phyloP scores from a whole-genome alignment of 805 yeast species.

The Wickerhamiella spandovensis region DNA sequence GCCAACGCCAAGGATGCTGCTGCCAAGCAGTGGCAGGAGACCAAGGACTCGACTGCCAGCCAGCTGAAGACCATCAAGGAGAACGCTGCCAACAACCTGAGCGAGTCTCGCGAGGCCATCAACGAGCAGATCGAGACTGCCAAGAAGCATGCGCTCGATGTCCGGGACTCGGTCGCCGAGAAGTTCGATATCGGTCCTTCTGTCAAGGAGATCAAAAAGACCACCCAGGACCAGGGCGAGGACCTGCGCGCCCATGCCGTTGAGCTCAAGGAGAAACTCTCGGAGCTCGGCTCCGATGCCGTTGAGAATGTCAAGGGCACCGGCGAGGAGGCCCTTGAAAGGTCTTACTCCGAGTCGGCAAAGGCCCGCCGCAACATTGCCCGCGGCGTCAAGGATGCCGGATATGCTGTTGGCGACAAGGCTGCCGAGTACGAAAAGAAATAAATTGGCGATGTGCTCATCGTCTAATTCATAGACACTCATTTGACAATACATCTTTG shows the following conservation, averaged over 20 bases:
- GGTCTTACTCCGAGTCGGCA: background rate
- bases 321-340: background rate
- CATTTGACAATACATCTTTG: background rate
- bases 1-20: conserved; percentile 3
- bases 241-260: background rate
- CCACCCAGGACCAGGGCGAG: background rate
- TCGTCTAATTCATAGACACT: background rate
- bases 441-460: background rate
- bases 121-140: background rate
- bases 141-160: background rate
- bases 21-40: background rate
- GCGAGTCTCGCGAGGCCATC: background rate
- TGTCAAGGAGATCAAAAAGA: background rate
- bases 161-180: background rate
- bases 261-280: background rate
- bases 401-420: background rate
- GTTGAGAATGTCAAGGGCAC: background rate
- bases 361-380: background rate
- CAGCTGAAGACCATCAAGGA: background rate
- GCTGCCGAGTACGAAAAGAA: background rate
- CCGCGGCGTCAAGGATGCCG: background rate
- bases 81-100: background rate
- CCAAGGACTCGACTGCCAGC: background rate
- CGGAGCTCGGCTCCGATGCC: background rate
- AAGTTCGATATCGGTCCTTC: background rate